phyloP scores from a whole-genome alignment of 2,329 filamentous ascomycete species.

The Hymenoscyphus salicellus region DNA sequence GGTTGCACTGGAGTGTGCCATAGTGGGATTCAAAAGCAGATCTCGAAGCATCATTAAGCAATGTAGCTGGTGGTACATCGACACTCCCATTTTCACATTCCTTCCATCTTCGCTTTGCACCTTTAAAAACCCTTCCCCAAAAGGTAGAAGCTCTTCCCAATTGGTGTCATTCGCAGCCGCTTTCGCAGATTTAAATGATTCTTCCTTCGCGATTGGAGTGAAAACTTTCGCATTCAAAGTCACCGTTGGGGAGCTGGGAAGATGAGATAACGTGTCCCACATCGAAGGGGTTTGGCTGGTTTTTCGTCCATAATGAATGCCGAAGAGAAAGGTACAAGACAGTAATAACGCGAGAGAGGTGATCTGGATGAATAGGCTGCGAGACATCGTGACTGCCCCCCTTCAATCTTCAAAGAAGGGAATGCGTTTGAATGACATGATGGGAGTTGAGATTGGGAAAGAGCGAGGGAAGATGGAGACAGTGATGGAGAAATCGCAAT shows the following conservation, averaged over 20 bases:
- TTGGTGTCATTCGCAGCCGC: conserved; percentile 1
- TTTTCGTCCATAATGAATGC: conserved; percentile 4
- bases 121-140: background rate
- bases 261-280: background rate
- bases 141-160: background rate
- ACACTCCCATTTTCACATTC: background rate
- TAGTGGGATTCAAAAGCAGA: background rate
- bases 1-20: background rate
- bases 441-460: background rate
- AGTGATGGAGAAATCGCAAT: background rate
- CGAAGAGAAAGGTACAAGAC: conserved; percentile 2
- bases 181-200: conserved; percentile 5
- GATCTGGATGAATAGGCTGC: background rate
- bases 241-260: background rate
- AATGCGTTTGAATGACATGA: background rate
- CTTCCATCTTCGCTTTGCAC: background rate
- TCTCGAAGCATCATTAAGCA: conserved; percentile 2
- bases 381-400: background rate
- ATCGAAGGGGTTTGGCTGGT: background rate
- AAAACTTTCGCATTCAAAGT: conserved; percentile 1
- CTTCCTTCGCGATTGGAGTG: background rate
- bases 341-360: background rate
- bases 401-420: background rate
- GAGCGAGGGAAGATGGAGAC: background rate
- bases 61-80: conserved; percentile 1